These are phyloP conservation scores for Penicillium flavigenum DNA, from an alignment of 495 filamentous ascomycete species.

Conservation along the genomic window DNA sequence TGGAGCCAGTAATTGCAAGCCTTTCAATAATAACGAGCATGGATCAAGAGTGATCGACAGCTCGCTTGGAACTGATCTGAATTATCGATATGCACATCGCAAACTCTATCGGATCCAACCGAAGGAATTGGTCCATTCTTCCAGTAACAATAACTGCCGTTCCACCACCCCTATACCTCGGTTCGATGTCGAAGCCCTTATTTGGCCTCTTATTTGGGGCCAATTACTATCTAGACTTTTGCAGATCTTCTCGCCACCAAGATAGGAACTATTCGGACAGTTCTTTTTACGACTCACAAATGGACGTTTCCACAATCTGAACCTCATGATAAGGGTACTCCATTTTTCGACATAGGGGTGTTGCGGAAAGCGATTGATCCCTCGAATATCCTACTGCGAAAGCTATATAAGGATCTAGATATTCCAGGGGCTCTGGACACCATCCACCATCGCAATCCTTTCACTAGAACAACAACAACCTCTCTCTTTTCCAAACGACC, in stretches of 20 bases:
- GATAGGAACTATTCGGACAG: constrained; percentile 1
- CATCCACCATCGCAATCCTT: constrained; percentile 3
- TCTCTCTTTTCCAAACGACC: constrained; percentile 1
- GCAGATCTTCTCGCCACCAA: constrained; percentile 8
- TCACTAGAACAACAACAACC: neutral
- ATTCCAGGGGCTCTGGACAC: constrained; percentile 8
- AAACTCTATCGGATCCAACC: neutral
- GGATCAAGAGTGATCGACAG: constrained; percentile 20
- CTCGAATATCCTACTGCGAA: neutral
- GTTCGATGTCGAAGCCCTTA: neutral
- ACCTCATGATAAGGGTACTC: constrained; percentile 9
- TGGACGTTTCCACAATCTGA: neutral
- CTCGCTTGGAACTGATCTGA: constrained; percentile 16
- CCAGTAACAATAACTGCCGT: neutral
- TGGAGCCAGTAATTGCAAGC: constrained; percentile 1
- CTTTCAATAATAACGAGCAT: constrained; percentile 6
- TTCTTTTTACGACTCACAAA: constrained; percentile 14
- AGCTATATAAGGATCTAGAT: constrained; percentile 22
- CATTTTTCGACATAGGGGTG: neutral
- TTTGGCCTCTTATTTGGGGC: neutral
- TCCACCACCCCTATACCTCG: constrained; percentile 8
- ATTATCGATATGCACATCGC: neutral
- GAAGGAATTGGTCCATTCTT: neutral
- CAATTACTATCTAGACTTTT: constrained; percentile 21
- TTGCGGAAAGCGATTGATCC: neutral